phyloP scores from a whole-genome alignment of 305 asterid genomes.

The Ajuga reptans region DNA sequence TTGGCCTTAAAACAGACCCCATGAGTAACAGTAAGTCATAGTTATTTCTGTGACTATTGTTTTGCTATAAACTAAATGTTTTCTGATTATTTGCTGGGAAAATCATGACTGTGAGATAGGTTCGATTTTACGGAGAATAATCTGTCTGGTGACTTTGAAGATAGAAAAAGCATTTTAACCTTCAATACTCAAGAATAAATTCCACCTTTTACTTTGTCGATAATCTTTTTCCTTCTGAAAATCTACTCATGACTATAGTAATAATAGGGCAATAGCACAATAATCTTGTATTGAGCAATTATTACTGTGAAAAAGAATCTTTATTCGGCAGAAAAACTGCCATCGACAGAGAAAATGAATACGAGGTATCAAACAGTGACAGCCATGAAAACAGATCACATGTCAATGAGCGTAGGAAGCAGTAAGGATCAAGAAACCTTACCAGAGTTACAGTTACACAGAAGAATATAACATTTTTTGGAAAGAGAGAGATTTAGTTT shows the following conservation, averaged over 20 bases:
- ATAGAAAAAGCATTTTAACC: slow-evolving; percentile 13
- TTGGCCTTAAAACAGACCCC: background rate
- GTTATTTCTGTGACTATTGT: too few relatives aligned
- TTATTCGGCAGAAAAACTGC: too few relatives aligned
- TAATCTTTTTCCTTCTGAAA: background rate
- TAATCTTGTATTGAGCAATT: background rate
- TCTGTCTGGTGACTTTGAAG: background rate
- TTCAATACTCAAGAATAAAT: slow-evolving; percentile 20
- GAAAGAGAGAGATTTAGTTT: background rate
- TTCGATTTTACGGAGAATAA: background rate
- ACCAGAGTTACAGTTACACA: too few relatives aligned
- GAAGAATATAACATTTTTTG: background rate
- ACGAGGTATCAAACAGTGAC: too few relatives aligned
- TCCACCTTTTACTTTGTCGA: background rate
- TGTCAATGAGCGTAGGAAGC: background rate
- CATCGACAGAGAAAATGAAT: too few relatives aligned
- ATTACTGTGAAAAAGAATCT: too few relatives aligned
- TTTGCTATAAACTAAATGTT: too few relatives aligned
- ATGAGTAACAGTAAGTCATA: background rate
- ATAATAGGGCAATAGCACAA: background rate
- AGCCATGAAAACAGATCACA: background rate
- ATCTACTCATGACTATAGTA: background rate
- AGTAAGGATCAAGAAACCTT: background rate
- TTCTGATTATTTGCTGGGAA: background rate
- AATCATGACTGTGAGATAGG: background rate